These are phyloP conservation scores for Fusarium miscanthi DNA, from an alignment of 2,329 filamentous ascomycete genomes.

Conservation along the genomic window DNA sequence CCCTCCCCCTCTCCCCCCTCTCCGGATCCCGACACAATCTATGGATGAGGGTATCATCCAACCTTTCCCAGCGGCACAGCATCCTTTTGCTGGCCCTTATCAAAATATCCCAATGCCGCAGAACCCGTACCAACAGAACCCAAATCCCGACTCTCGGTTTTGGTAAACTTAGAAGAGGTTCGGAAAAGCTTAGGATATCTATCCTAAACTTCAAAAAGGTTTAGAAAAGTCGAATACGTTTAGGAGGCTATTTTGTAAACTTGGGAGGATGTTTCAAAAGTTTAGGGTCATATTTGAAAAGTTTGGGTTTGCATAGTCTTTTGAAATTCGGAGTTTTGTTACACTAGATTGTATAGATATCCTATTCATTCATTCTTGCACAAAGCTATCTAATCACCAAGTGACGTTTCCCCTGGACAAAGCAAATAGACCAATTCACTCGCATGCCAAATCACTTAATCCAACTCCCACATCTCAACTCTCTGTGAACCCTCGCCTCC, in stretches of 20 bases:
- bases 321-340: background rate
- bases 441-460: background rate
- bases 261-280: background rate
- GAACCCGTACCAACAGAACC: background rate
- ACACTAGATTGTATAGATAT: background rate
- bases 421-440: background rate
- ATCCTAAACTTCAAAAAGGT: background rate
- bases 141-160: too few relatives aligned
- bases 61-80: too few relatives aligned
- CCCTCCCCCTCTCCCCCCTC: too few relatives aligned
- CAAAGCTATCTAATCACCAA: background rate
- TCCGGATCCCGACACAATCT: too few relatives aligned
- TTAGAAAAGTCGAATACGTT: background rate
- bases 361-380: background rate
- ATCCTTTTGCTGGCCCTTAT: too few relatives aligned
- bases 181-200: background rate
- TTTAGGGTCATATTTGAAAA: too few relatives aligned
- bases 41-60: too few relatives aligned
- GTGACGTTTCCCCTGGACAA: background rate
- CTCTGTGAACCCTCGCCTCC: background rate
- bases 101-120: background rate
- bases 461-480: background rate
- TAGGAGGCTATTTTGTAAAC: background rate
- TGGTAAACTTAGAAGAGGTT: too few relatives aligned
- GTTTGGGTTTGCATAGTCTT: background rate